A percentile compares a stretch with the other conserved stretches of the same genome.
phyloP scores from a whole-genome alignment of 148 eudicot genomes.

The Fallopia convolvulus region DNA sequence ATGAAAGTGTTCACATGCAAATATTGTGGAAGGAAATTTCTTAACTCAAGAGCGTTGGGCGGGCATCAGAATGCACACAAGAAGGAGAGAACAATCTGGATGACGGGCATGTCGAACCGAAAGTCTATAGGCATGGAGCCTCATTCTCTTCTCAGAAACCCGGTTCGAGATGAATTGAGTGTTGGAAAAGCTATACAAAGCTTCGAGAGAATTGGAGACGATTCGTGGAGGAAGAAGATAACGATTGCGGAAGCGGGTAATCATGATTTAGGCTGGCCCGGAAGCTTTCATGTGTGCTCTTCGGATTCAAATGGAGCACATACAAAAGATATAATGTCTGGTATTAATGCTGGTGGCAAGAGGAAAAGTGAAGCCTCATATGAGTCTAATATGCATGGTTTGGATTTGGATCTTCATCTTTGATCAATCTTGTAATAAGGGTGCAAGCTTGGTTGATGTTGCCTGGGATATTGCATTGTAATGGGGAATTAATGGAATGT shows the following conservation, averaged over 20 bases:
- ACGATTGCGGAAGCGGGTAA: not conserved
- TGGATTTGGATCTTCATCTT: slow-evolving; percentile 8
- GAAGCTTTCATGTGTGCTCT: not conserved
- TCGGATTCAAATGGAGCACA: not conserved
- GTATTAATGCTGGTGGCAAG: not conserved
- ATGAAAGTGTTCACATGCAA: slow-evolving; percentile 42
- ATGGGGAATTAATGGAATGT: not conserved
- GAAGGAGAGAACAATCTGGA: slow-evolving; percentile 30
- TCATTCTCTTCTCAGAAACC: not conserved
- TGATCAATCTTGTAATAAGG: not conserved
- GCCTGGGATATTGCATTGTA: not conserved
- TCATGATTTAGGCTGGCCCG: not conserved
- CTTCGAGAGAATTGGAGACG: not conserved
- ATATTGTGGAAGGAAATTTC: slow-evolving; percentile 43
- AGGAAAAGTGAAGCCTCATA: not conserved
- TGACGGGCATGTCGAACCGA: slow-evolving; percentile 1
- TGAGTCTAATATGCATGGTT: not conserved
- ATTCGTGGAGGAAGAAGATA: not conserved
- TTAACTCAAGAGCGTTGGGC: slow-evolving; percentile 51
- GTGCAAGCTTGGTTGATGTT: no score
- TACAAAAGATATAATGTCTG: not conserved
- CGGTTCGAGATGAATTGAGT: not conserved
- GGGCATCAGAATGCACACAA: slow-evolving; percentile 66
- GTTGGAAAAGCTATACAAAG: not conserved
- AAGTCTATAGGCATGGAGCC: not conserved